Conservation (phyloP, 2,329 filamentous ascomycete species). For the Claviceps capensis region DNA sequence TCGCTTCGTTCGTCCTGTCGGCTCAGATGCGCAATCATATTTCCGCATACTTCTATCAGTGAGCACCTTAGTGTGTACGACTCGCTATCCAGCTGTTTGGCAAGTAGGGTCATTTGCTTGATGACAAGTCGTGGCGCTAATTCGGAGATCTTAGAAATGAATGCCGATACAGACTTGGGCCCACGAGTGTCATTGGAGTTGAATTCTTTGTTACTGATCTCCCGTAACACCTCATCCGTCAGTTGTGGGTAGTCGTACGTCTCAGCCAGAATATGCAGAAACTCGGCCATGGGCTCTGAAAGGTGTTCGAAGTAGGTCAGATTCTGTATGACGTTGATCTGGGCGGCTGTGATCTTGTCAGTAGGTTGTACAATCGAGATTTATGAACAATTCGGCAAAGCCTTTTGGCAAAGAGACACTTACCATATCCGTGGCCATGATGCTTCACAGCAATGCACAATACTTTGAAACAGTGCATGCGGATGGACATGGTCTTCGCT, state of each 20-base stretch:
- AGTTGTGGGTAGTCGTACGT: constrained; percentile 97
- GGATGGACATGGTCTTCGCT: constrained; percentile 74
- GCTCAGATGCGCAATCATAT: constrained; percentile 81
- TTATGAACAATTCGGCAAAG: no score
- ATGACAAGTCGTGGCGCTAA: constrained; percentile 83
- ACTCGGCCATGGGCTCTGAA: constrained; percentile 98
- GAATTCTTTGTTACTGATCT: constrained; percentile 95
- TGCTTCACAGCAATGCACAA: constrained; percentile 94
- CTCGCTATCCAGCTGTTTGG: constrained; percentile 93
- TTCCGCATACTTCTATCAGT: constrained; percentile 92
- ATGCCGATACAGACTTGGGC: constrained; percentile 89
- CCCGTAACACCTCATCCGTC: constrained; percentile 81
- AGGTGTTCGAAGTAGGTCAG: constrained; percentile 96
- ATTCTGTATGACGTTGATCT: constrained; percentile 96
- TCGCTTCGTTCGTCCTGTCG: constrained; percentile 84
- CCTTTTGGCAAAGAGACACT: constrained; percentile 9
- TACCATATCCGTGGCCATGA: constrained; percentile 91
- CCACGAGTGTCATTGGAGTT: constrained; percentile 92
- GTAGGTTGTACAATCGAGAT: constrained; percentile 3
- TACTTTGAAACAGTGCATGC: constrained; percentile 96
- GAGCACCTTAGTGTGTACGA: constrained; percentile 90
- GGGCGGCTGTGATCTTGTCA: constrained; percentile 50
- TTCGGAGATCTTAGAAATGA: constrained; percentile 87
- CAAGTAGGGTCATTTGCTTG: constrained; percentile 91
- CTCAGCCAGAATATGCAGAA: constrained; percentile 86